These are phyloP conservation scores for Nigrospora oryzae DNA, from an alignment of 2,329 filamentous ascomycete species.

Conservation along the genomic window DNA sequence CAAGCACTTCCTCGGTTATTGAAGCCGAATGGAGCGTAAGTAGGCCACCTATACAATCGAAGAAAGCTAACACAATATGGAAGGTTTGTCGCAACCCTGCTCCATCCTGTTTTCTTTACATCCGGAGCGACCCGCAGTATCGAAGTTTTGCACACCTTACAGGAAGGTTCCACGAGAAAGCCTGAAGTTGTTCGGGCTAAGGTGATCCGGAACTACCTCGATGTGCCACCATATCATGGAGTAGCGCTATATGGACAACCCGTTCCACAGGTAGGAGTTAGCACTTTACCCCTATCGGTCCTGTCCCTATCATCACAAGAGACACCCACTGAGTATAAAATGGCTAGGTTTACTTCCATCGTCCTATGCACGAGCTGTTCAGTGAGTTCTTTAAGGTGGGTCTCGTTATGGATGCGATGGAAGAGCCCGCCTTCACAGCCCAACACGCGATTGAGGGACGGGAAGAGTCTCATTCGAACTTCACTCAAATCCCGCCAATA, in stretches of 20 bases:
- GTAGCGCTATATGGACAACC: slow-evolving; percentile 25
- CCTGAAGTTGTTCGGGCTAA: slow-evolving; percentile 24
- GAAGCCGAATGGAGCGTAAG: slow-evolving; percentile 29
- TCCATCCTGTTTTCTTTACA: slow-evolving; percentile 42
- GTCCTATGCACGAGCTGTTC: slow-evolving; percentile 35
- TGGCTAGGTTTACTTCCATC: slow-evolving; percentile 30
- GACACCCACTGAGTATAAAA: background rate
- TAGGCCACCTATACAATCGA: slow-evolving; percentile 3
- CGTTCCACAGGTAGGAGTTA: slow-evolving; percentile 21
- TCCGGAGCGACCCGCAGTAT: slow-evolving; percentile 29
- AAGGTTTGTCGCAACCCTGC: slow-evolving; percentile 35
- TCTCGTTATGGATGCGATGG: slow-evolving; percentile 34
- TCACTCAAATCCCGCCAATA: slow-evolving; percentile 25
- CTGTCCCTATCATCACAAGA: background rate
- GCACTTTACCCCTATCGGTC: too few species aligned
- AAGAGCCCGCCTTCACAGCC: slow-evolving; percentile 35
- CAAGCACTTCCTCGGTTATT: slow-evolving; percentile 29
- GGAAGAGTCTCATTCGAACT: slow-evolving; percentile 28
- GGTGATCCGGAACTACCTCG: slow-evolving; percentile 30
- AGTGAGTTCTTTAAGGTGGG: slow-evolving; percentile 30
- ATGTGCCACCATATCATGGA: slow-evolving; percentile 28
- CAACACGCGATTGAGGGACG: slow-evolving; percentile 18
- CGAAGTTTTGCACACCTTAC: slow-evolving; percentile 20
- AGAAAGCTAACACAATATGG: background rate
- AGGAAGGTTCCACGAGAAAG: slow-evolving; percentile 23